Evolutionary conservation across 2,329 filamentous ascomycete genomes (phyloP).

Genomic region (Leptographium flavum): DNA sequence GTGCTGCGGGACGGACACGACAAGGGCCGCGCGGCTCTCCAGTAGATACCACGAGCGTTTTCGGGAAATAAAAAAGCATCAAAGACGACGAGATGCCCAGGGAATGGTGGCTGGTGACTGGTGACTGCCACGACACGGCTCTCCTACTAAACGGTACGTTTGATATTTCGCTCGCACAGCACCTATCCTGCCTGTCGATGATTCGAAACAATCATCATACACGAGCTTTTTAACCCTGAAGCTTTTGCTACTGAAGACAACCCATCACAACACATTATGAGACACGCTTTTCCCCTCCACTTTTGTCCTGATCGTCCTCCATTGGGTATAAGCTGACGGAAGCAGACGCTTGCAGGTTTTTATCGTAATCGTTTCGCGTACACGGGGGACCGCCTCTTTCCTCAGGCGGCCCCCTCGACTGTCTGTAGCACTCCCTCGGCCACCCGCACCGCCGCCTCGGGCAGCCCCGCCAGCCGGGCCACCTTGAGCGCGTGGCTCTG

Average conservation of each 20-base stretch:
- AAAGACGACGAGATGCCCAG: too few species aligned
- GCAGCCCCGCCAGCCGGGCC: constrained; percentile 73
- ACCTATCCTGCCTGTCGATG: constrained; percentile 28
- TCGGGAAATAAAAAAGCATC: background rate
- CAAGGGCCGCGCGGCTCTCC: background rate
- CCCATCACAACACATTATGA: constrained; percentile 46
- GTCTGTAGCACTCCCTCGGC: constrained; percentile 42
- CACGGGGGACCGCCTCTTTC: too few species aligned
- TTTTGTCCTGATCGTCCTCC: background rate
- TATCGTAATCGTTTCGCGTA: background rate
- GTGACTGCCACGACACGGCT: background rate
- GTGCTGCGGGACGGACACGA: background rate
- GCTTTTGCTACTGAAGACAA: constrained; percentile 42
- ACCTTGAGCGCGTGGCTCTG: constrained; percentile 89
- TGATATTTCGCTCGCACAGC: constrained; percentile 7
- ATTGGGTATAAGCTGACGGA: background rate
- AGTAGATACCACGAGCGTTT: background rate
- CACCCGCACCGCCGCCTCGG: constrained; percentile 53
- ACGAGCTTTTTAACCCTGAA: constrained; percentile 60
- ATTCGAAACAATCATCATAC: constrained; percentile 33
- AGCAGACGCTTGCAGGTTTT: background rate
- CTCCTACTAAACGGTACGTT: constrained; percentile 32
- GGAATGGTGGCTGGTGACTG: too few species aligned
- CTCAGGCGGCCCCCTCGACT: background rate
- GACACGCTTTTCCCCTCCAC: constrained; percentile 17